Conservation (phyloP, 2,329 filamentous ascomycete species). For the Alternaria novae-zelandiae region DNA sequence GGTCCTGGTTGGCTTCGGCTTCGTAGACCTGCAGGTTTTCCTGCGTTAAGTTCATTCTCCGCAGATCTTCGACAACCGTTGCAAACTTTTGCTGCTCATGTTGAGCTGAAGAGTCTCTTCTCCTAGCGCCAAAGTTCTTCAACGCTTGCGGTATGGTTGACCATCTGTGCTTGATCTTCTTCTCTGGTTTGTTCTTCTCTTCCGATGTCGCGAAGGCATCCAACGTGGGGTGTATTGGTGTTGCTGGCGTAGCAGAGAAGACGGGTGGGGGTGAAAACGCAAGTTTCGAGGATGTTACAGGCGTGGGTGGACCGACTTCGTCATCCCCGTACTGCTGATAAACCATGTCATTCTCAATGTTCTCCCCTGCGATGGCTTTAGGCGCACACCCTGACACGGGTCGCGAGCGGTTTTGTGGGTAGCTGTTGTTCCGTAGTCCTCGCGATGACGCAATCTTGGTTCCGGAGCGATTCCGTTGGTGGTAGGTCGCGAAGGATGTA, state of each 20-base stretch:
- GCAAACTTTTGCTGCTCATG: slow-evolving; percentile 18
- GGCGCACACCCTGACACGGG: slow-evolving; percentile 25
- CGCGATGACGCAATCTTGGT: slow-evolving; percentile 40
- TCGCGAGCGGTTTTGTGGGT: slow-evolving; percentile 29
- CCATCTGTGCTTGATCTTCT: slow-evolving; percentile 32
- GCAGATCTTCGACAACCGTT: slow-evolving; percentile 15
- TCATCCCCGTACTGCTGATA: slow-evolving; percentile 23
- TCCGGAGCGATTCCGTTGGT: slow-evolving; percentile 31
- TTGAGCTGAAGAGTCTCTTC: slow-evolving; percentile 21
- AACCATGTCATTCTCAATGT: slow-evolving; percentile 30
- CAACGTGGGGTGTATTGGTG: slow-evolving; percentile 14
- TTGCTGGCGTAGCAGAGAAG: slow-evolving; percentile 15
- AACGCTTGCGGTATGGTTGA: slow-evolving; percentile 31
- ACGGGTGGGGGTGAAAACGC: slow-evolving; percentile 12
- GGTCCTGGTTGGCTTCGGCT: slow-evolving; percentile 6
- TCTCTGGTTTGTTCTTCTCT: slow-evolving; percentile 24
- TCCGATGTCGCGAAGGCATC: slow-evolving; percentile 9
- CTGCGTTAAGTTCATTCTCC: slow-evolving; percentile 20
- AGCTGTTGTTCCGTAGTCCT: slow-evolving; percentile 32
- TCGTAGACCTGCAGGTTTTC: slow-evolving; percentile 19
- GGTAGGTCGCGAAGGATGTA: slow-evolving; percentile 32
- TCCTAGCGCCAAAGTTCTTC: slow-evolving; percentile 27
- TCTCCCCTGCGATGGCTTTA: slow-evolving; percentile 29
- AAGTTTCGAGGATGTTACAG: slow-evolving; percentile 8
- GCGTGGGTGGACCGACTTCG: slow-evolving; percentile 29